phyloP scores from a whole-genome alignment of 1,284 basidiomycete species.

The Grifola frondosa region DNA sequence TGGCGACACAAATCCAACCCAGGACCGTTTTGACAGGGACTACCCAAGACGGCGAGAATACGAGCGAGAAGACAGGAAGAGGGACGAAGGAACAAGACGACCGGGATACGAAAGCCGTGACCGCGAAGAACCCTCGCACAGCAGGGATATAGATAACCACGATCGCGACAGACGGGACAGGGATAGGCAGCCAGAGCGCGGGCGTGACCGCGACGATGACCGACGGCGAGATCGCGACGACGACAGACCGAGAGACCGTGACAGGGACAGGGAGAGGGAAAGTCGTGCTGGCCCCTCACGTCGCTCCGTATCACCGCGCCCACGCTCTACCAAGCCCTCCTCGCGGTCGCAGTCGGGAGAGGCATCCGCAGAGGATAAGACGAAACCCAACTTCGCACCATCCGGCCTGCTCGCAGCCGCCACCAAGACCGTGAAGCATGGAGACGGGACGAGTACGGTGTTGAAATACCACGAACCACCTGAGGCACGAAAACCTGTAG shows the following conservation, averaged over 20 bases:
- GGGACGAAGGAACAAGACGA: conserved; percentile 2
- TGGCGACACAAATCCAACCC: too few relatives aligned
- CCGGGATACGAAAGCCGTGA: conserved; percentile 1
- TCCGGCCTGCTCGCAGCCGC: conserved; percentile 94
- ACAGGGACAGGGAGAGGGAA: conserved; percentile 15
- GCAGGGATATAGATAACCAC: conserved; percentile 5
- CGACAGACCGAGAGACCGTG: conserved; percentile 12
- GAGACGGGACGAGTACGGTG: conserved; percentile 79
- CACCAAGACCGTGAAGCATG: conserved; percentile 81
- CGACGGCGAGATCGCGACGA: conserved; percentile 17
- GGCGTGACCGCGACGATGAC: conserved; percentile 14
- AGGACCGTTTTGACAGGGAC: too few relatives aligned
- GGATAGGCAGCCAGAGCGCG: conserved; percentile 1
- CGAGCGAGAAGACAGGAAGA: conserved; percentile 7
- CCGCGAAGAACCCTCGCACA: conserved; percentile 1
- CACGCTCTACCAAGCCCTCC: conserved; percentile 37
- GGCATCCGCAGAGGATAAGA: conserved; percentile 47
- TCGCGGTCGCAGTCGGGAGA: conserved; percentile 37
- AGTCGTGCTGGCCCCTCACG: conserved; percentile 39
- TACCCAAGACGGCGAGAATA: conserved; percentile 9
- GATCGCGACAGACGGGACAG: conserved; percentile 13
- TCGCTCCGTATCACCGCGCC: conserved; percentile 58
- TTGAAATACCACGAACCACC: conserved; percentile 99
- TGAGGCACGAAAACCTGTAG: conserved; percentile 88
- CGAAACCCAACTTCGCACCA: conserved; percentile 83